phyloP scores from a whole-genome alignment of 352 stramenopile species.

The Phytophthora melonis region DNA sequence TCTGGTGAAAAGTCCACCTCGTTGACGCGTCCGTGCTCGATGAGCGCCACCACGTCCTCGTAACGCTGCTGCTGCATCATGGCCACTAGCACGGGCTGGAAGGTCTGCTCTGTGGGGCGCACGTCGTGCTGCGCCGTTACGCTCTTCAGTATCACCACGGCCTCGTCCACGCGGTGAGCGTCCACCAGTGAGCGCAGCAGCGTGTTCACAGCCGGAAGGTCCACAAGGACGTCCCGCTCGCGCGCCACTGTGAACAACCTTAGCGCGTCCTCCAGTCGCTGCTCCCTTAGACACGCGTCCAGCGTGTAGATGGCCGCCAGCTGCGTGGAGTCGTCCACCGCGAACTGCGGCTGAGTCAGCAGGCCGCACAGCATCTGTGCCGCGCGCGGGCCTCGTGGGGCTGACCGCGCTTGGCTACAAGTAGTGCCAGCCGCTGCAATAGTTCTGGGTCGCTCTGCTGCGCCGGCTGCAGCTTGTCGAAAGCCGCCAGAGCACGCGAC shows the following conservation, averaged over 20 bases:
- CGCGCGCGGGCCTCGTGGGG: slow-evolving; percentile 38
- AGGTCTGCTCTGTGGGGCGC: slow-evolving; percentile 60
- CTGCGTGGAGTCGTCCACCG: slow-evolving; percentile 70
- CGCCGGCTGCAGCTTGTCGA: slow-evolving; percentile 49
- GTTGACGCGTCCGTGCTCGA: slow-evolving; percentile 59
- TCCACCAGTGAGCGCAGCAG: slow-evolving; percentile 58
- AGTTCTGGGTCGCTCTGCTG: slow-evolving; percentile 34
- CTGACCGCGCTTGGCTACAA: slow-evolving; percentile 61
- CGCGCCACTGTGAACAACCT: slow-evolving; percentile 58
- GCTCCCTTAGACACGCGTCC: slow-evolving; percentile 63
- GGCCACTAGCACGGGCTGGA: slow-evolving; percentile 53
- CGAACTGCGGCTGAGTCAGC: slow-evolving; percentile 34
- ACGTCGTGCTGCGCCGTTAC: slow-evolving; percentile 57
- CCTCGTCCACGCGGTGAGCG: slow-evolving; percentile 50
- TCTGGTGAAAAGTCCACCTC: slow-evolving; percentile 65
- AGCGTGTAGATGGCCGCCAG: slow-evolving; percentile 74
- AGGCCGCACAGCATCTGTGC: slow-evolving; percentile 49
- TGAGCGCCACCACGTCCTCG: slow-evolving; percentile 51
- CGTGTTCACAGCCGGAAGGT: slow-evolving; percentile 64
- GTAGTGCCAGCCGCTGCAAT: slow-evolving; percentile 68
- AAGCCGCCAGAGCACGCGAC: slow-evolving; percentile 51
- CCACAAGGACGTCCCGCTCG: slow-evolving; percentile 57
- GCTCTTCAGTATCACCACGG: slow-evolving; percentile 48
- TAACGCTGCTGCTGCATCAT: slow-evolving; percentile 66
- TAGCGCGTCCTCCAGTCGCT: slow-evolving; percentile 58